These are phyloP conservation scores for Inonotus hispidus DNA, from an alignment of 1,284 basidiomycete genomes.

Conservation along the genomic window DNA sequence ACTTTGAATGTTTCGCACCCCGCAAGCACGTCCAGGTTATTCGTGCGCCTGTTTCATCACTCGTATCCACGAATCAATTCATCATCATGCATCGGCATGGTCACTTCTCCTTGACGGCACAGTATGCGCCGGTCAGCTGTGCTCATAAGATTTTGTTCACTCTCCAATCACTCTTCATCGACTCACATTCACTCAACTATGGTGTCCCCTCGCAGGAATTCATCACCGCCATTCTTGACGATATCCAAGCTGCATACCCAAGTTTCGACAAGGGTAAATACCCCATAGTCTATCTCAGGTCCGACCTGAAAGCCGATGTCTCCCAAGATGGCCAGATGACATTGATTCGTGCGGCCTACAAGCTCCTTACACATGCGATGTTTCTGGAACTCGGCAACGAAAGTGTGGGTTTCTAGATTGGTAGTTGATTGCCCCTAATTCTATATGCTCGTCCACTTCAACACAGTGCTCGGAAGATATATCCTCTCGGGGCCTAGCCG, in stretches of 20 bases:
- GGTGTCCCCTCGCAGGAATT: not conserved
- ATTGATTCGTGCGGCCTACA: not conserved
- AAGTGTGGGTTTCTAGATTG: not conserved
- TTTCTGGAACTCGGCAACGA: not conserved
- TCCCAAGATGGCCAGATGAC: not conserved
- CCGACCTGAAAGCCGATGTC: not conserved
- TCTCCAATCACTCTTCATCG: too few species aligned
- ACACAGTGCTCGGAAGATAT: not conserved
- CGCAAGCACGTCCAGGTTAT: not conserved
- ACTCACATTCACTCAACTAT: not conserved
- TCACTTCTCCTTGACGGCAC: too few species aligned
- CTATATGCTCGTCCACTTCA: too few species aligned
- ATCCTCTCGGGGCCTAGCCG: not conserved
- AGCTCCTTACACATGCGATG: not conserved
- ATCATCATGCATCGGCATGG: too few species aligned
- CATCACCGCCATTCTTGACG: not conserved
- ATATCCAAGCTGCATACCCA: not conserved
- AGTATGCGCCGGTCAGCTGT: too few species aligned
- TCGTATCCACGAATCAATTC: too few species aligned
- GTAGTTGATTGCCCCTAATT: too few species aligned
- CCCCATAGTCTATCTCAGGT: not conserved
- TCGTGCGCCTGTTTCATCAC: too few species aligned
- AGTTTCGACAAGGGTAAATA: not conserved
- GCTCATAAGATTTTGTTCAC: too few species aligned
- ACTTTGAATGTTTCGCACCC: not conserved